Evolutionary conservation across 805 yeast species (phyloP).

Genomic region (Suhomyces prunicola): DNA sequence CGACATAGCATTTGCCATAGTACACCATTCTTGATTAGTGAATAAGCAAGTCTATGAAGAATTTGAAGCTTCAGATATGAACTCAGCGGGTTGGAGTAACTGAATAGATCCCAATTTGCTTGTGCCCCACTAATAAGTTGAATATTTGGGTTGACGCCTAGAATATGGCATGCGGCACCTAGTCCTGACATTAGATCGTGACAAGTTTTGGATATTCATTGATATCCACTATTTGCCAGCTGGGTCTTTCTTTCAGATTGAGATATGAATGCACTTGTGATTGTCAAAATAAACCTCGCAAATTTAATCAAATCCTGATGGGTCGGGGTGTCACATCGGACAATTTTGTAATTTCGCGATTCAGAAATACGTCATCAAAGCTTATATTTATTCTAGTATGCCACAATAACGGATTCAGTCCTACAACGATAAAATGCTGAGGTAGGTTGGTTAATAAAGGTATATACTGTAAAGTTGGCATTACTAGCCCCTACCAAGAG

Average conservation of each 20-base stretch:
- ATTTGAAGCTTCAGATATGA: neutral
- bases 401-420: neutral
- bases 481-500: neutral
- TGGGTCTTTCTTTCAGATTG: neutral
- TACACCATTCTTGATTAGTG: neutral
- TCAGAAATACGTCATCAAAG: neutral
- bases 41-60: neutral
- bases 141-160: no score
- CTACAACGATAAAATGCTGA: neutral
- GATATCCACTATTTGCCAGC: neutral
- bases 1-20: neutral
- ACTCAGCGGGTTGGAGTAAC: neutral
- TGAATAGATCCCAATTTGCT: neutral
- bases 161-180: no score
- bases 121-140: no score
- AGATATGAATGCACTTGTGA: neutral
- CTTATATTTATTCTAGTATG: neutral
- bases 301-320: neutral
- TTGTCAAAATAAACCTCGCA: neutral
- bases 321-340: neutral
- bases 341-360: neutral
- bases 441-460: neutral
- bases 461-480: neutral
- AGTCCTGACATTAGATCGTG: no score
- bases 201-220: neutral